Evolutionary conservation across 108 stramenopile genomes (phyloP).

Genomic region (Nannochloropsis oceanica): DNA sequence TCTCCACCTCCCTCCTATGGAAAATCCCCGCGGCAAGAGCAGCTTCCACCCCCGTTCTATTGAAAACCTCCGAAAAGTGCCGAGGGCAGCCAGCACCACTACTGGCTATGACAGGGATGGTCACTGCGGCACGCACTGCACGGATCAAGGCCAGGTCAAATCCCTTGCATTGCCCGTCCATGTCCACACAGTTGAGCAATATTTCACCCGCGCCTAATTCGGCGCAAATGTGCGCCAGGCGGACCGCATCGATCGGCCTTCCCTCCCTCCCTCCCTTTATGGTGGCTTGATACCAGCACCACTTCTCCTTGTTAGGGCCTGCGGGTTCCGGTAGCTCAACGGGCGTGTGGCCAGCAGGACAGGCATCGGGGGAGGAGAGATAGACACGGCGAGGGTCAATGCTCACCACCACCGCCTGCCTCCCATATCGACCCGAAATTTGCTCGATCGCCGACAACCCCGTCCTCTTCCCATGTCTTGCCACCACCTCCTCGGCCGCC

Average conservation of each 20-base stretch:
- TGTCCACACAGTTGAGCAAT: conserved; percentile 96
- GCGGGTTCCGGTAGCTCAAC: conserved; percentile 7
- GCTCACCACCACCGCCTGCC: conserved; percentile 92
- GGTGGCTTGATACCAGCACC: conserved; percentile 95
- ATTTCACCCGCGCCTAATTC: conserved; percentile 91
- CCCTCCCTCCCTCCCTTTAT: conserved; percentile 87
- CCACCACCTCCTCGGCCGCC: conserved; percentile 53
- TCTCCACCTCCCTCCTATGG: conserved; percentile 84
- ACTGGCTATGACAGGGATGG: conserved; percentile 92
- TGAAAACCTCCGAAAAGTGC: conserved; percentile 83
- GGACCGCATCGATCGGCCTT: conserved; percentile 76
- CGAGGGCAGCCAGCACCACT: conserved; percentile 80
- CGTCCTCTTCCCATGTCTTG: conserved; percentile 40
- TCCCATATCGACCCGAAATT: conserved; percentile 79
- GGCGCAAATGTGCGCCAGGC: conserved; percentile 58
- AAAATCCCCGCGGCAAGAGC: conserved; percentile 97
- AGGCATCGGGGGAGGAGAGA: conserved; percentile 28
- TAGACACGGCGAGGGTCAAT: conserved; percentile 94
- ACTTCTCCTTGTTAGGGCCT: conserved; percentile 65
- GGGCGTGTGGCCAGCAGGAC: conserved; percentile 13
- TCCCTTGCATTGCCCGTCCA: conserved; percentile 92
- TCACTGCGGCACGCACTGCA: conserved; percentile 70
- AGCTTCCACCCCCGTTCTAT: conserved; percentile 65
- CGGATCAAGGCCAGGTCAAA: conserved; percentile 75
- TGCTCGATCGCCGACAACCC: conserved; percentile 72